Base-by-base conservation (phyloP, 768 basidiomycete genomes). In the Termitomyces bulborhizus region DNA sequence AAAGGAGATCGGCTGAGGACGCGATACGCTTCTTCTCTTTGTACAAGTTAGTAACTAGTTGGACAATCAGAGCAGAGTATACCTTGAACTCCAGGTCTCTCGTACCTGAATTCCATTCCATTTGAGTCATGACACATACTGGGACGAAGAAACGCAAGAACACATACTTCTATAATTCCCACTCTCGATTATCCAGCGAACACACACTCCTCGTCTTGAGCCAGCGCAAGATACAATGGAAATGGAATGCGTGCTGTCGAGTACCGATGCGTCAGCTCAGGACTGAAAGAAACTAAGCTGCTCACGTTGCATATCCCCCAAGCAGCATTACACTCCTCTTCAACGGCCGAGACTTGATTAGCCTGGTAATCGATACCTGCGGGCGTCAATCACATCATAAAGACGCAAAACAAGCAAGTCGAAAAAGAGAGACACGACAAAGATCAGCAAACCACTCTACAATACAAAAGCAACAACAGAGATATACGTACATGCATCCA, bases 211-310 rank as follows among this genome's bases (percentile, higher is more conserved):
- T 80, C 24, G 97, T 98, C 80, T 98, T 99, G 59, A 99, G 79
- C 97, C 97, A 99, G 44, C 97, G 85, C 8, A 94, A 96, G 69
- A 99, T 99, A 72, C 96, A 99, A 70, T 98, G 96, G 75, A 98
- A 99, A 75, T 99, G 96, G 80, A 99, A 99, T 4, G 96, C 96
- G 68, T 99, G 96, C 94, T 95, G 26, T 29, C 12, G 5, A 39
- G 13, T 7, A 13, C 18, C n/a, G 3, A 21, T 3, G 3, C 24
- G 6, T 47, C 32, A 47, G 15, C 15, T 16, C 36, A 21, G 21
- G 31, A 5, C 32, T 1, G 46, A n/a, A 16, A 46, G 9, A 15
- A 18, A 18, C 9, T 1, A 3, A 4, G 21, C 15, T 13, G 70
- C 83, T 39, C 66, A 96, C 96, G 69, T 99, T 99, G 71, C 97